Evolutionary conservation across 768 basidiomycete species (phyloP), one percentile per base, ranked within the genome.

Genomic region (Mycena albidolilacea): DNA sequence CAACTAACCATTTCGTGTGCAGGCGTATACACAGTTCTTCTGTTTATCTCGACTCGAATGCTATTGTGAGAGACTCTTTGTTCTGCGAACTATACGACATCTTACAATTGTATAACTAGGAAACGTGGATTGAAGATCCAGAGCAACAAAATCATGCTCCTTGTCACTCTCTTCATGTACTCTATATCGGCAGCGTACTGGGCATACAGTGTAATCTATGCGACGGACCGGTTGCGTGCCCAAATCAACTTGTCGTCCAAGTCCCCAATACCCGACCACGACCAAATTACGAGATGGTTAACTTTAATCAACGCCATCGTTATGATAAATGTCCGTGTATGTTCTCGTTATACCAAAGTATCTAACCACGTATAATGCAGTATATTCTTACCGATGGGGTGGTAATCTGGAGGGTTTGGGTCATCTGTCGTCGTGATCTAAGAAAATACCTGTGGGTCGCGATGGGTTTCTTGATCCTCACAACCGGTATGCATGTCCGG

Each of bases 361-460:
- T 59, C 37, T 59, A 19, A 59, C 57, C 38, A 19, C 39, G 57
- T 7, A 15, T 37, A 4, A 39, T n/a, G 12, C 19, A 70, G 69
- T 70, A 57, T 43, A 41, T 55, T 7, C 12, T 73, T 17, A 64
- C 65, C 55, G 73, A 74, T 12, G 41, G 58, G 5, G 60, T 74
- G 5, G 73, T 74, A 1, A 35, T 74, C 23, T 74, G 73, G 73
- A 14, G 73, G 17, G 69, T 66, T 4, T 59, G 69, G 66, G 38
- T 74, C 3, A 43, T 71, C 52, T 59, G 65, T 8, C 37, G 44
- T 6, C 52, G 48, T 2, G 41, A 64, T 8, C 55, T 64, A 30
- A 64, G 73, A 10, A 74, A 60, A 38, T 74, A 68, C 30, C 10
- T 74, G 2, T 67, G 65, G 23, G 38, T 71, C 14, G 37, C 73